Percentiles rank a stretch among this genome's conserved stretches.
phyloP scores from a whole-genome alignment of 1,139 yeast genomes.

The Scheffersomyces parashehatae region DNA sequence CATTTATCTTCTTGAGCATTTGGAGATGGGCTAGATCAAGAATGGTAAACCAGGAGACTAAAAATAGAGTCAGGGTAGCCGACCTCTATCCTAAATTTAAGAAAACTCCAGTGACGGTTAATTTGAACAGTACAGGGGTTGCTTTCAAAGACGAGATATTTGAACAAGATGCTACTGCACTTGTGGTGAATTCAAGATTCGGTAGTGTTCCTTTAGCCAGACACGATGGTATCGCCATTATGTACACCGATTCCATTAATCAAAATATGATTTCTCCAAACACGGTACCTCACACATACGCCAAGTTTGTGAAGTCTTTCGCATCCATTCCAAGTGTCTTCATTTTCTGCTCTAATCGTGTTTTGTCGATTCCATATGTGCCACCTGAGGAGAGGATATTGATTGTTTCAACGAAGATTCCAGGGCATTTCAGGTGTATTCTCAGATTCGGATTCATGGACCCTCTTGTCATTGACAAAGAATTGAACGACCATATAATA shows the following conservation, averaged over 20 bases:
- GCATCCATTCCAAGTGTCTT: conserved; percentile 43
- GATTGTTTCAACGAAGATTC: conserved; percentile 37
- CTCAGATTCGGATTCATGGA: conserved; percentile 51
- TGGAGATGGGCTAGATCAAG: conserved; percentile 52
- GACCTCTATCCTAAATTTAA: conserved; percentile 27
- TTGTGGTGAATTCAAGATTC: conserved; percentile 19
- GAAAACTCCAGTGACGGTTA: conserved; percentile 18
- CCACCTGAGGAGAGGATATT: conserved; percentile 37
- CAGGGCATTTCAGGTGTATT: conserved; percentile 48
- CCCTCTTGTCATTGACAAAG: conserved; percentile 28
- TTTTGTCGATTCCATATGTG: conserved; percentile 43
- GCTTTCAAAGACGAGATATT: conserved; percentile 1
- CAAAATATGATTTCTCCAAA: conserved; percentile 36
- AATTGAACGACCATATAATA: conserved; percentile 27
- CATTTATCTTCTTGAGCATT: conserved; percentile 30
- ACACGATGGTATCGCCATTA: conserved; percentile 40
- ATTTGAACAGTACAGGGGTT: conserved; percentile 17
- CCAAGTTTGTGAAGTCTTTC: conserved; percentile 34
- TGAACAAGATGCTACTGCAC: conserved; percentile 3
- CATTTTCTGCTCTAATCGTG: conserved; percentile 42
- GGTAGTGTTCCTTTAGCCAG: conserved; percentile 23
- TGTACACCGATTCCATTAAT: conserved; percentile 36
- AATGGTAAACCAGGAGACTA: conserved; percentile 38
- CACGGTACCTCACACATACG: conserved; percentile 44
- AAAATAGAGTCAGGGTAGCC: conserved; percentile 28